phyloP scores from a whole-genome alignment of 75 land plant species.

The Sequoia sempervirens region DNA sequence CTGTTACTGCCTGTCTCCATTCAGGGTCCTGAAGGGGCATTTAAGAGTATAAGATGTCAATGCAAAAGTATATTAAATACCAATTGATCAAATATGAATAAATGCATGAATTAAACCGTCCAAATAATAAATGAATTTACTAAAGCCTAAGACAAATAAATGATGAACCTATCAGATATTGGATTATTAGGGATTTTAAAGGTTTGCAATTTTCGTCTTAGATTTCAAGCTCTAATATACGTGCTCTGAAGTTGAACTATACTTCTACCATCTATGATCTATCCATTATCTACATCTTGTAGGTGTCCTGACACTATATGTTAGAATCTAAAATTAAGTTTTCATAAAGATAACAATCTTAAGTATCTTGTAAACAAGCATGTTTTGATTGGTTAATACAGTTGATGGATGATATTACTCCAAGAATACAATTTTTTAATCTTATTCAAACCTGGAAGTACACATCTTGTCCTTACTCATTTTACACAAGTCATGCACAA shows the following conservation, averaged over 20 bases:
- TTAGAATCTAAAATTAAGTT: neutral
- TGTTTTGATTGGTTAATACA: neutral
- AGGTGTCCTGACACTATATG: neutral
- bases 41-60: neutral
- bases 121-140: neutral
- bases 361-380: neutral
- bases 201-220: neutral
- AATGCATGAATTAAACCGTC: neutral
- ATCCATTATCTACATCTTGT: neutral
- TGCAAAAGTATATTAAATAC: neutral
- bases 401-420: neutral
- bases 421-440: too few species aligned
- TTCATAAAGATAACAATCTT: too few species aligned
- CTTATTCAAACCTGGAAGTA: neutral
- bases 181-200: neutral
- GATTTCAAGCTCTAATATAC: neutral
- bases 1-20: conserved; percentile 98
- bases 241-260: too few species aligned
- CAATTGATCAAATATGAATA: neutral
- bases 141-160: neutral
- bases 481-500: neutral
- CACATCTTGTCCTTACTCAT: neutral
- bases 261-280: neutral
- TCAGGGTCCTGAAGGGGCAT: conserved; percentile 74
- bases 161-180: neutral